phyloP scores from a whole-genome alignment of 306 rosid genomes.

The Cyclanthera cordifolia region DNA sequence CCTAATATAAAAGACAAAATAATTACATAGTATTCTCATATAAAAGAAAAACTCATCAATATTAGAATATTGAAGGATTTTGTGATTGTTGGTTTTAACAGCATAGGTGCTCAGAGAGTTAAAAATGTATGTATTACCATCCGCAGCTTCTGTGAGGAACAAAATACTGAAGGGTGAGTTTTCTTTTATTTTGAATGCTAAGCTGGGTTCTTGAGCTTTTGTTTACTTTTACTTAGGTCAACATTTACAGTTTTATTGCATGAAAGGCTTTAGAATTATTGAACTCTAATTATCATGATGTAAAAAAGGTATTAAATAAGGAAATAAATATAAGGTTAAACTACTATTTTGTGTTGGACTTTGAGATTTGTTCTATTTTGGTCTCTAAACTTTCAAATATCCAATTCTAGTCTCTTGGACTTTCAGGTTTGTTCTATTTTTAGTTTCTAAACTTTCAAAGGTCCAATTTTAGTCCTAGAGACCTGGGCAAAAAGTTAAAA shows the following conservation, averaged over 20 bases:
- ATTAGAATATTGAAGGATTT: background rate
- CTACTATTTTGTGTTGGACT: too few relatives aligned
- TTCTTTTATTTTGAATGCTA: constrained; percentile 14
- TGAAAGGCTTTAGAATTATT: background rate
- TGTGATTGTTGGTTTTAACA: constrained; percentile 18
- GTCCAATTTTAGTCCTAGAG: too few relatives aligned
- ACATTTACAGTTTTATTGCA: background rate
- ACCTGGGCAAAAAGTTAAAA: too few relatives aligned
- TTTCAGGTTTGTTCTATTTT: too few relatives aligned
- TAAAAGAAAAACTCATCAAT: background rate
- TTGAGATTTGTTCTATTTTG: too few relatives aligned
- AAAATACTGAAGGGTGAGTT: constrained; percentile 77
- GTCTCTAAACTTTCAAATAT: too few relatives aligned
- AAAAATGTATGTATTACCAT: constrained; percentile 57
- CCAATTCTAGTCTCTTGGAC: too few relatives aligned
- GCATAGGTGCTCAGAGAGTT: constrained; percentile 87
- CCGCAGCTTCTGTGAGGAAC: constrained; percentile 78
- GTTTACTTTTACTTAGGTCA: background rate
- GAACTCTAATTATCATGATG: background rate
- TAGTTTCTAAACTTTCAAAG: too few relatives aligned
- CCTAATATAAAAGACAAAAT: background rate
- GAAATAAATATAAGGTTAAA: too few relatives aligned
- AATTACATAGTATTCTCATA: background rate
- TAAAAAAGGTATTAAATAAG: background rate
- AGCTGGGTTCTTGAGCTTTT: background rate